Evolutionary conservation across 805 yeast genomes (phyloP).

Genomic region (Candida qinlingensis): DNA sequence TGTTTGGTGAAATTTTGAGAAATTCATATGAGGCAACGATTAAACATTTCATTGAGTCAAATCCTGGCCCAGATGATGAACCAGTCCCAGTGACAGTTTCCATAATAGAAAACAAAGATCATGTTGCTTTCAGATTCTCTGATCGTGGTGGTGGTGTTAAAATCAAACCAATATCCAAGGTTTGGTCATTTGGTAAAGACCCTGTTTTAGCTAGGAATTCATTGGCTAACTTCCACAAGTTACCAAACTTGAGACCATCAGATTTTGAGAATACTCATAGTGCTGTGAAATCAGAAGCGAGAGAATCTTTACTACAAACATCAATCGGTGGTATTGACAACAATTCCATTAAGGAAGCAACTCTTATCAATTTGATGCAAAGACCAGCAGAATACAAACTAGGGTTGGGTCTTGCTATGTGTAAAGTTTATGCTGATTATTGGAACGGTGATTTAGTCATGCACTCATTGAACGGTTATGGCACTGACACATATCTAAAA

Average conservation of each 20-base stretch:
- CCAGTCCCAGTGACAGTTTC: constrained; percentile 78
- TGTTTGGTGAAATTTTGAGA: constrained; percentile 82
- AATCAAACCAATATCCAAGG: constrained; percentile 48
- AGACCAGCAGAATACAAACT: constrained; percentile 71
- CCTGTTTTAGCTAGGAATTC: constrained; percentile 54
- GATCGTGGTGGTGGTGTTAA: constrained; percentile 90
- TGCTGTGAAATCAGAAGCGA: constrained; percentile 20
- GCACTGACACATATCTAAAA: constrained; percentile 80
- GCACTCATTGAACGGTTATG: constrained; percentile 84
- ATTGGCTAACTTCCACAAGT: constrained; percentile 59
- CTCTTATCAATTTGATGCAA: constrained; percentile 58
- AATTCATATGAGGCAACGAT: constrained; percentile 83
- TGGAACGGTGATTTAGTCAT: constrained; percentile 91
- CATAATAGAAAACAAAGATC: constrained; percentile 58
- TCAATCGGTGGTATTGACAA: constrained; percentile 36
- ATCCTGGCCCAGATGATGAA: constrained; percentile 29
- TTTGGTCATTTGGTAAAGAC: constrained; percentile 86
- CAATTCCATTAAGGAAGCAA: constrained; percentile 28
- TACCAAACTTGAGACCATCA: constrained; percentile 48
- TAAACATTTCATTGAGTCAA: constrained; percentile 32
- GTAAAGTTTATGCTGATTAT: constrained; percentile 88
- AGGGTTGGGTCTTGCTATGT: constrained; percentile 89
- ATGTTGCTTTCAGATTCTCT: constrained; percentile 70
- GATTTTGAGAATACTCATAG: constrained; percentile 22
- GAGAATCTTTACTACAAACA: constrained; percentile 30